Evolutionary conservation across 2,329 filamentous ascomycete species (phyloP).

Genomic region (Fusarium nematophilum): DNA sequence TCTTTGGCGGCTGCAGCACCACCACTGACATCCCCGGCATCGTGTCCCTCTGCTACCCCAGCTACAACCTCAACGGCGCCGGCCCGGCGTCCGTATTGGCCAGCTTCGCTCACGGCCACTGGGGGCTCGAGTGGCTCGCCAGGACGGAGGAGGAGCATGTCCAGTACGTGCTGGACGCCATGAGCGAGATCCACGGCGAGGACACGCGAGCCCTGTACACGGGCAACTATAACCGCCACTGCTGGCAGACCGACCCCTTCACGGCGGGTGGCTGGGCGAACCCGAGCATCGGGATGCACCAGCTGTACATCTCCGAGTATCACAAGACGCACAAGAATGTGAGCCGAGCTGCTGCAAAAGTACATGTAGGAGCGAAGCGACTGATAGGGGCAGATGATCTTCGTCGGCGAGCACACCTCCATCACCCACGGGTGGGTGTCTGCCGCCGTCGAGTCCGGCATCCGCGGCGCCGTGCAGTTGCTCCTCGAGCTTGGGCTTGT

Average conservation of each 20-base stretch:
- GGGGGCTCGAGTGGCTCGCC: slow-evolving; percentile 7
- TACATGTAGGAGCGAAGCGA: no score
- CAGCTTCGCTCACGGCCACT: slow-evolving; percentile 63
- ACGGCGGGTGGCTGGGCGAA: slow-evolving; percentile 64
- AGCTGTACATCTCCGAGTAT: slow-evolving; percentile 77
- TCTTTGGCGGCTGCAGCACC: slow-evolving; percentile 71
- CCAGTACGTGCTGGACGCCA: slow-evolving; percentile 10
- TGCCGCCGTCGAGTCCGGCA: slow-evolving; percentile 73
- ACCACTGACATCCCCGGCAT: slow-evolving; percentile 70
- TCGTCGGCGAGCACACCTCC: slow-evolving; percentile 76
- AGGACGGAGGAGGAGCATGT: slow-evolving; percentile 48
- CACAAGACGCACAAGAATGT: slow-evolving; percentile 72
- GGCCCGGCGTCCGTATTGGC: slow-evolving; percentile 72
- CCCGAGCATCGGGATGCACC: slow-evolving; percentile 72
- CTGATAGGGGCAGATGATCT: slow-evolving; percentile 63
- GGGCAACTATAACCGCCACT: slow-evolving; percentile 66
- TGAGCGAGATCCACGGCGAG: no score
- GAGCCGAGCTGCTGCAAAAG: no score
- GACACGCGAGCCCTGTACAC: slow-evolving; percentile 66
- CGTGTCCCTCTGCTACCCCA: slow-evolving; percentile 73
- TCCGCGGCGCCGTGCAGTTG: slow-evolving; percentile 71
- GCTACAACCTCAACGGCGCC: slow-evolving; percentile 72
- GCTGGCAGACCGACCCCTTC: slow-evolving; percentile 62
- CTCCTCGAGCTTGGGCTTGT: no score
- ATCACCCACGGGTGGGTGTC: slow-evolving; percentile 79